Percentiles rank a stretch among this genome's conserved stretches.
phyloP scores from a whole-genome alignment of 768 basidiomycete species.

The Agaricus bisporus region DNA sequence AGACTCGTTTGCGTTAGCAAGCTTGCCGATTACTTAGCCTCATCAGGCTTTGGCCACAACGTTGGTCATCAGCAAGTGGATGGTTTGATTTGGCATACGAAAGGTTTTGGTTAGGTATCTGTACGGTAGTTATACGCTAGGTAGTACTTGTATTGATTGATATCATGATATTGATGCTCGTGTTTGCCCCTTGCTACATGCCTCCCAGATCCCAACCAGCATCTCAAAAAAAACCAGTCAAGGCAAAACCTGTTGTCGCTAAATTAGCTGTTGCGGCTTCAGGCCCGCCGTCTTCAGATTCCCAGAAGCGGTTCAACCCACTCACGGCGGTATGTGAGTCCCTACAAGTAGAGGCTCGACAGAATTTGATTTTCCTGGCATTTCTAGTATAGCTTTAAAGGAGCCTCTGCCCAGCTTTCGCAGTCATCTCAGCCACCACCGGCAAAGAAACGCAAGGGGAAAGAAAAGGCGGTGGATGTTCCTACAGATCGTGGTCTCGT shows the following conservation, averaged over 20 bases:
- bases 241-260: slow-evolving; percentile 10
- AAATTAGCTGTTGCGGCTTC: slow-evolving; percentile 4
- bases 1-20: too few relatives aligned
- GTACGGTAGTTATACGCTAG: not conserved
- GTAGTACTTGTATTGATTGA: not conserved
- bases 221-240: slow-evolving; percentile 2
- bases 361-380: not conserved
- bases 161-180: not conserved
- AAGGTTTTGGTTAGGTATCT: not conserved
- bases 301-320: slow-evolving; percentile 23
- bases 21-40: too few relatives aligned
- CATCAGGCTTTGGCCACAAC: too few relatives aligned
- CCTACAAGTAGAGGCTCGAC: not conserved
- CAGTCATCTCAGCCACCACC: slow-evolving; percentile 13
- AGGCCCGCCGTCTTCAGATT: slow-evolving; percentile 3
- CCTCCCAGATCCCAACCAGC: slow-evolving; percentile 11
- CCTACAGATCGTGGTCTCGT: not conserved
- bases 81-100: not conserved
- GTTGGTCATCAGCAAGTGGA: too few relatives aligned
- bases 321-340: slow-evolving; percentile 25
- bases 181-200: not conserved
- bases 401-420: slow-evolving; percentile 9
- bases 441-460: slow-evolving; percentile 22
- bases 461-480: slow-evolving; percentile 8
- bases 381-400: not conserved